Evolutionary conservation across 192 early-diverging fungal species (phyloP), one percentile per base, ranked within the genome.

Genomic region (Umbelopsis isabellina): DNA sequence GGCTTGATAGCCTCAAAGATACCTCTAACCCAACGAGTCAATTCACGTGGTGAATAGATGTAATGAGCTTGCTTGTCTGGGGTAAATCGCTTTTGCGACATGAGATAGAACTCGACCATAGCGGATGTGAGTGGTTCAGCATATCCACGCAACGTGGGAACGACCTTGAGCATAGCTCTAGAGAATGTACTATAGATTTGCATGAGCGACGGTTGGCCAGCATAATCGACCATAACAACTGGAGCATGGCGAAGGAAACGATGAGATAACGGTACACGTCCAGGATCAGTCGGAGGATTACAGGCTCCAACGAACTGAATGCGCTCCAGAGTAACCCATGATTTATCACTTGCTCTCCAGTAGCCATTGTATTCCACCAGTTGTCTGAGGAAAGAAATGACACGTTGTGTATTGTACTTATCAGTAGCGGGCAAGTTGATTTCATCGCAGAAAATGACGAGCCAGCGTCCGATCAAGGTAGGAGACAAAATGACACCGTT

Each of bases 271-370:
- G 93, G 93, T 12, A 99, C 95, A 75, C 98, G 95, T 44, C 98
- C 98, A 33, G 97, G 95, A 79, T 99, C 98, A 0, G 97, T 99
- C 0, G 98, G 98, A 71, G 98, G 98, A 74, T 99, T 99, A 84
- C 98, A 99, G 13, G 98, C 98, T 65, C 98, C 98, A 9, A 99
- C 97, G 84, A 99, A 97, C 81, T 99, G 98, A 70, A 99, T 94
- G 37, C 95, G 89, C 85, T 98, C 96, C 46, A 99, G 80, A 20
- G 84, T 81, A n/a, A 99, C 95, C 96, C 95, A 99, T 30, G 89
- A 79, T 69, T 95, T 91, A 77, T 97, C 95, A 4, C 90, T 79
- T 2, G 91, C 90, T 67, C 97, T 87, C 97, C 97, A 99, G 85
- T 92, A 99, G 33, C 98, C 98, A 66, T 93, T 92, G 73, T 92